These are phyloP conservation scores for Bromus sterilis DNA, from an alignment of 176 grass and related monocot genomes.

Conservation along the genomic window DNA sequence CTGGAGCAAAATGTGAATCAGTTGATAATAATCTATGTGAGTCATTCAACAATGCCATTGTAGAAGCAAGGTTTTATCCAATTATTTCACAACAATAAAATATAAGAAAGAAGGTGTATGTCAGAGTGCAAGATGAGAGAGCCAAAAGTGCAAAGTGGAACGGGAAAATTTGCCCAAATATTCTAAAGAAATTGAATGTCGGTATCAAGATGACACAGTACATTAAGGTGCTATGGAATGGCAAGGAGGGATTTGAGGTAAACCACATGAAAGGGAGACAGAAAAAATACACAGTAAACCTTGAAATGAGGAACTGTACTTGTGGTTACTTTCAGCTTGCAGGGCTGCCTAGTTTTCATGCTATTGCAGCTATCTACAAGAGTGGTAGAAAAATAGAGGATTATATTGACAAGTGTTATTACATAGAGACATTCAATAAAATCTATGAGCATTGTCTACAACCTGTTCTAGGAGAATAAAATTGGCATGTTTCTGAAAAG, in stretches of 20 bases:
- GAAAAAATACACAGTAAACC: background rate
- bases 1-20: too few species aligned
- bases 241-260: background rate
- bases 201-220: background rate
- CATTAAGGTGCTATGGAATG: background rate
- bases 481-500: too few species aligned
- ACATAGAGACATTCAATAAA: background rate
- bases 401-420: background rate
- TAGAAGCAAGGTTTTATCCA: background rate
- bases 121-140: background rate
- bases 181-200: background rate
- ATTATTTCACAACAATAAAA: background rate
- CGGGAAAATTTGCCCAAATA: background rate
- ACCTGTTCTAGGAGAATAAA: too few species aligned
- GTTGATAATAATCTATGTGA: too few species aligned
- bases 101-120: background rate
- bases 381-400: background rate
- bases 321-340: background rate
- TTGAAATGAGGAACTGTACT: background rate
- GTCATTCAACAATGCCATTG: too few species aligned
- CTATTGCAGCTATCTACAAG: background rate
- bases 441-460: background rate
- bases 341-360: background rate
- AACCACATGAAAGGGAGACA: background rate
- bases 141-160: background rate